Conservation (phyloP, 2,329 filamentous ascomycete genomes). For the Nemania abortiva region DNA sequence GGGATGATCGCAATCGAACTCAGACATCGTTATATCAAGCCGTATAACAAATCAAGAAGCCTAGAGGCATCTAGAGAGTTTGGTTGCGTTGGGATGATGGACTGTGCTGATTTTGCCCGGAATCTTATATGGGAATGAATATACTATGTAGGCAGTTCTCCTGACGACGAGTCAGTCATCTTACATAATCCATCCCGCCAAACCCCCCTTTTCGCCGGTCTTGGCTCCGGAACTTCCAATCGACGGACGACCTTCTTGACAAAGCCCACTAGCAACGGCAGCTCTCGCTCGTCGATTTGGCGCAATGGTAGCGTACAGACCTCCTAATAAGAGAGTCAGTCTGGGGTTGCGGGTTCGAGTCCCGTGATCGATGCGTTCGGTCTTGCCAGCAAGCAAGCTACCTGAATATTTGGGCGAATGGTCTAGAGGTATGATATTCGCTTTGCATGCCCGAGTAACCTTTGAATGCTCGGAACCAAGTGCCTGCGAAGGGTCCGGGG, state of each 20-base stretch:
- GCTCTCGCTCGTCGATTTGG: conserved; percentile 27
- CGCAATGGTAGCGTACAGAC: conserved; percentile 36
- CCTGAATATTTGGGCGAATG: conserved; percentile 29
- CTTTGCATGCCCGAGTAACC: conserved; percentile 27
- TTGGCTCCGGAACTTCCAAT: neutral
- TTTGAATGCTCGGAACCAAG: neutral
- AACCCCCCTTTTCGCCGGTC: neutral
- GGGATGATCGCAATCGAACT: neutral
- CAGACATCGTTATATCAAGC: no score
- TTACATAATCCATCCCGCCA: neutral
- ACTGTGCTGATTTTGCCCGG: no score
- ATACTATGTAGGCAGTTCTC: no score
- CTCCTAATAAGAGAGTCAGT: conserved; percentile 22
- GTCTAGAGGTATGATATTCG: conserved; percentile 42
- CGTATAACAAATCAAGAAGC: no score
- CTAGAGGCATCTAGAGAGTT: no score
- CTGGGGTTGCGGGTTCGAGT: conserved; percentile 37
- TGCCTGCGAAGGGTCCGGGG: conserved; percentile 41
- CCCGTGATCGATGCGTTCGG: conserved; percentile 32
- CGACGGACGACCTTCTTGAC: neutral
- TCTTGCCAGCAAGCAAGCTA: no score
- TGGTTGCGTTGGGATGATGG: no score
- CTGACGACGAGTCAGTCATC: neutral
- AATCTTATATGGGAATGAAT: no score
- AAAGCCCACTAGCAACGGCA: neutral